Base-by-base conservation (phyloP, 2,329 filamentous ascomycete species). In the Penicillium sp. region DNA sequence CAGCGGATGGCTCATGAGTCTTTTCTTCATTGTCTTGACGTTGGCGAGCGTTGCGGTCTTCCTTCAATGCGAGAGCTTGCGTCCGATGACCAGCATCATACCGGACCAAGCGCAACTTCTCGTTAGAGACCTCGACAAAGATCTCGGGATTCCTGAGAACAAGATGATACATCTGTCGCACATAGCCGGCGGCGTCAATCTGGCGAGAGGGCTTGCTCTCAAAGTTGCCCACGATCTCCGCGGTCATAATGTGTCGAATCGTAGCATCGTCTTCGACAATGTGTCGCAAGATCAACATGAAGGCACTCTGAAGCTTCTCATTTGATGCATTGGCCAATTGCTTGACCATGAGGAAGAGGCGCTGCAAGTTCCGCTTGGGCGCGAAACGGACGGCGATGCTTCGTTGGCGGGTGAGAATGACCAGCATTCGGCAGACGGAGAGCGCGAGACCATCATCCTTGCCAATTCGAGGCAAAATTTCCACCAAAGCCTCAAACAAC, bases 251-350 rank as follows among this genome's bases (percentile, higher is more conserved):
- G 74, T 97, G 92, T 67, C 91, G 92, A 63, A 98, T 85, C 1
- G 90, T 95, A 19, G 93, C 89, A 54, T 97, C 92, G 72, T 99
- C 96, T 78, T 99, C 95, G 58, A 98, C 87, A 66, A 99, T 89
- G 73, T 99, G 95, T 44, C 96, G 89, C 47, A 99, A 81, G 56
- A 97, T 89, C 13, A 94, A 86, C 85, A 98, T 89, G 70, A 97
- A 90, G 60, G 90, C 85, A 64, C 85, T 85, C 64, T 89, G 86
- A 10, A 99, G 85, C 58, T 89, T 89, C 58, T 91, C 86, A 33
- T 92, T 91, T 7, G 91, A 90, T 33, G 88, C 85, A 28, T 91
- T 91, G 22, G 92, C 89, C 62, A 98, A 86, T 75, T 98, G 94
- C 76, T 96, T 96, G 60, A 94, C 88, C 91, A 98, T 97, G 56